Conservation (phyloP, 2,329 filamentous ascomycete genomes). For the Clarireedia hainanense region DNA sequence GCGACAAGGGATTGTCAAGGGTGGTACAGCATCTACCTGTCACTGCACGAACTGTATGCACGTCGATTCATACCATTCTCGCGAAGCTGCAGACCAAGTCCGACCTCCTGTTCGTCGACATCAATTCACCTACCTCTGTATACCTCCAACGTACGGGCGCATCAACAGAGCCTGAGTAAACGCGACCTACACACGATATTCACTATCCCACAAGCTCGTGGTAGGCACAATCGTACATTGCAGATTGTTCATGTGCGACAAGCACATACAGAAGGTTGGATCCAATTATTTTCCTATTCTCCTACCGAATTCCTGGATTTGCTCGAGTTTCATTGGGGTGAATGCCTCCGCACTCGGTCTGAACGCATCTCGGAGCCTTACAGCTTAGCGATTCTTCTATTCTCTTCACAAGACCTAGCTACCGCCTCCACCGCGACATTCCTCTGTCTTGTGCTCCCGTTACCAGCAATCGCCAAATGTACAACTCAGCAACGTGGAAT, state of each 20-base stretch:
- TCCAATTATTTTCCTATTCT: constrained; percentile 15
- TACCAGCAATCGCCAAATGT: constrained; percentile 10
- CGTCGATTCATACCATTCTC: not conserved
- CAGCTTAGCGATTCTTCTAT: constrained; percentile 8
- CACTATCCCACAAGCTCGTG: constrained; percentile 8
- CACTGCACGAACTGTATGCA: not conserved
- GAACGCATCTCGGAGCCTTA: constrained; percentile 16
- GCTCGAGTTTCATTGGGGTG: constrained; percentile 12
- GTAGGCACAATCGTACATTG: not conserved
- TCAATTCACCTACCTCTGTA: not conserved
- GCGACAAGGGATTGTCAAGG: not conserved
- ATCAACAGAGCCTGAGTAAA: not conserved
- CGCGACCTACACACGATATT: not conserved
- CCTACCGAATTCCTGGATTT: constrained; percentile 11
- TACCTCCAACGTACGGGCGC: not conserved
- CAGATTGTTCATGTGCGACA: constrained; percentile 2
- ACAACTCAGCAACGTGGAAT: constrained; percentile 22
- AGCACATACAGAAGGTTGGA: constrained; percentile 12
- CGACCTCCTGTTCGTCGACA: not conserved
- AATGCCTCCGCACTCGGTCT: constrained; percentile 7
- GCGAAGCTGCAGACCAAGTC: not conserved
- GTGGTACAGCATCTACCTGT: not conserved
- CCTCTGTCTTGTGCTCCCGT: not conserved
- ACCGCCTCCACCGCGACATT: constrained; percentile 3
- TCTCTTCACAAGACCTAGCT: not conserved